Conservation (phyloP, 2,329 filamentous ascomycete species). For the Simplicillium sp. region DNA sequence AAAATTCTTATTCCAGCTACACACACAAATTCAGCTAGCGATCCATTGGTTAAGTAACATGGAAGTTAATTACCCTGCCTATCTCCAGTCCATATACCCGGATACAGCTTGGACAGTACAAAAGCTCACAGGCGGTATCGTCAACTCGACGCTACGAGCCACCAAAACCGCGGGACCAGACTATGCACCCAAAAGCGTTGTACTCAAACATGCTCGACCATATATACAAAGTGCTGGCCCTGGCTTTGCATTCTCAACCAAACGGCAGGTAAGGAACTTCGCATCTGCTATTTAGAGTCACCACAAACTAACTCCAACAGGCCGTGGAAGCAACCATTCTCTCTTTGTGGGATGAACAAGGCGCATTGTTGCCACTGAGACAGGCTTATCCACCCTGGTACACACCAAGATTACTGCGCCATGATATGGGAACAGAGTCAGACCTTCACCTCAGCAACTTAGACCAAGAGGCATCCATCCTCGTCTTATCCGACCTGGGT, state of each 20-base stretch:
- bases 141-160: conserved; percentile 10
- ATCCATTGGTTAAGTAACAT: too few species aligned
- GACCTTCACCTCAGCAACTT: conserved; percentile 2
- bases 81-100: conserved; percentile 7
- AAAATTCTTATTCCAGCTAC: too few species aligned
- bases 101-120: conserved; percentile 5
- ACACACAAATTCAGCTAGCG: too few species aligned
- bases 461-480: conserved; percentile 7
- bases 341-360: conserved; percentile 4
- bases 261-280: conserved; percentile 7
- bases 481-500: conserved; percentile 7
- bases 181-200: conserved; percentile 7
- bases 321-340: conserved; percentile 6
- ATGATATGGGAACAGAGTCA: conserved; percentile 7
- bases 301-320: neutral
- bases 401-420: conserved; percentile 6
- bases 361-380: conserved; percentile 3
- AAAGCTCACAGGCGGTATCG: conserved; percentile 9
- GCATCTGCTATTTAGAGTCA: neutral
- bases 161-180: conserved; percentile 3
- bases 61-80: conserved; percentile 4
- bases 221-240: conserved; percentile 9
- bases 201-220: conserved; percentile 11
- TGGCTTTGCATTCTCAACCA: conserved; percentile 7
- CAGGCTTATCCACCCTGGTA: conserved; percentile 3